These are phyloP conservation scores for Blastobotrys muscicola DNA, from an alignment of 805 yeast species.

Conservation along the genomic window DNA sequence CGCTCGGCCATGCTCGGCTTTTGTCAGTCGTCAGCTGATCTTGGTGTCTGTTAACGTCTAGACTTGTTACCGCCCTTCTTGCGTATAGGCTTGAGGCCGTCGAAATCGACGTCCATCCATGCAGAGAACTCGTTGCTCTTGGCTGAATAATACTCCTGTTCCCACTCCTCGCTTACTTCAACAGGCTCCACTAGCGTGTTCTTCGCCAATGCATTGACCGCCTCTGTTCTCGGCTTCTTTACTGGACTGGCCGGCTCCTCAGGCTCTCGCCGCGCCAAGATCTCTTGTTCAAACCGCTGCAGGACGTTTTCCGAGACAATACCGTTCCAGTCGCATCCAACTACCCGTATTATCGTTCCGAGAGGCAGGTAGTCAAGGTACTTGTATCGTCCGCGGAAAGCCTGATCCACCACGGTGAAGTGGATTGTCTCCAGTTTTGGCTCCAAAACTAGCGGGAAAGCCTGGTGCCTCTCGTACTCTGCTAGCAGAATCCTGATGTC, in stretches of 20 bases:
- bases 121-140: no score
- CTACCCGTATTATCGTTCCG: conserved; percentile 4
- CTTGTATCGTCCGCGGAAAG: conserved; percentile 2
- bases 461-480: conserved; percentile 1
- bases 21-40: no score
- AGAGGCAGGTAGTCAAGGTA: conserved; percentile 9
- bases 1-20: no score
- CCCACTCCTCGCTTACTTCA: no score
- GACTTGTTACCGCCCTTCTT: no score
- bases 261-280: not conserved
- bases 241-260: not conserved
- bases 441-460: conserved; percentile 3
- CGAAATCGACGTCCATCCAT: no score
- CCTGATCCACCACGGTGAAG: not conserved
- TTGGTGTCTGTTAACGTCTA: no score
- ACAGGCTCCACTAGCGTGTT: no score
- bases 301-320: not conserved
- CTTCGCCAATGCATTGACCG: no score
- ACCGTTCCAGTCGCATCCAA: conserved; percentile 1
- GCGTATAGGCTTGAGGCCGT: no score
- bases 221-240: no score
- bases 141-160: no score
- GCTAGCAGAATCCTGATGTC: conserved; percentile 6
- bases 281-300: not conserved
- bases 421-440: not conserved